These are phyloP conservation scores for Arachnomyces sp. DNA, from an alignment of 2,329 filamentous ascomycete species.

Conservation along the genomic window DNA sequence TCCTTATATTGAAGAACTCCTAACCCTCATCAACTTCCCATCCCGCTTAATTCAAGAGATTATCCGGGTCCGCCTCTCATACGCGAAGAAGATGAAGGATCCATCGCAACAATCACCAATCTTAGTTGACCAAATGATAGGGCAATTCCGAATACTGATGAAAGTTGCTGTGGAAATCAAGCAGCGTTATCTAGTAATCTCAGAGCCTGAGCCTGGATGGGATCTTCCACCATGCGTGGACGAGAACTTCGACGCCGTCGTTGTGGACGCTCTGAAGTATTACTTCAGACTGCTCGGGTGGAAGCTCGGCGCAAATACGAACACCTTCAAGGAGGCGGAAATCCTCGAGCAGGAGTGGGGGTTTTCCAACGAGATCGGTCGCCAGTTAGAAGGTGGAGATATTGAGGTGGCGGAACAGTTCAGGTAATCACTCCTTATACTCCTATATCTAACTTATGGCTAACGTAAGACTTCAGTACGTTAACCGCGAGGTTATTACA, in stretches of 20 bases:
- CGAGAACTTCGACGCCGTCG: constrained; percentile 86
- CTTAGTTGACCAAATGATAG: constrained; percentile 96
- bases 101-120: constrained; percentile 84
- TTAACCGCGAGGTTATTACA: constrained; percentile 88
- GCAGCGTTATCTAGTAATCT: constrained; percentile 73
- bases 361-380: constrained; percentile 88
- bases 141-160: constrained; percentile 88
- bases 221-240: constrained; percentile 93
- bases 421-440: constrained; percentile 41
- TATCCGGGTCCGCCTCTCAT: constrained; percentile 81
- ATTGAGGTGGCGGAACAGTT: constrained; percentile 98
- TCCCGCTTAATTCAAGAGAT: constrained; percentile 94
- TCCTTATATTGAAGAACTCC: constrained; percentile 90
- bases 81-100: constrained; percentile 92
- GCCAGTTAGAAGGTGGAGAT: constrained; percentile 84
- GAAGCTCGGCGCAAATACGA: constrained; percentile 96
- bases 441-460: constrained; percentile 5
- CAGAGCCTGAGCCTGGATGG: constrained; percentile 84
- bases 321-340: constrained; percentile 98
- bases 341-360: constrained; percentile 97
- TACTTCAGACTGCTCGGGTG: constrained; percentile 99
- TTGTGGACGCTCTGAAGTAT: constrained; percentile 87
- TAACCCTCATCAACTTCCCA: constrained; percentile 95
- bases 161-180: constrained; percentile 91
- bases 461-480: constrained; percentile 43